Evolutionary conservation across 1,284 basidiomycete genomes (phyloP).

Genomic region (Chalciporus sp.): DNA sequence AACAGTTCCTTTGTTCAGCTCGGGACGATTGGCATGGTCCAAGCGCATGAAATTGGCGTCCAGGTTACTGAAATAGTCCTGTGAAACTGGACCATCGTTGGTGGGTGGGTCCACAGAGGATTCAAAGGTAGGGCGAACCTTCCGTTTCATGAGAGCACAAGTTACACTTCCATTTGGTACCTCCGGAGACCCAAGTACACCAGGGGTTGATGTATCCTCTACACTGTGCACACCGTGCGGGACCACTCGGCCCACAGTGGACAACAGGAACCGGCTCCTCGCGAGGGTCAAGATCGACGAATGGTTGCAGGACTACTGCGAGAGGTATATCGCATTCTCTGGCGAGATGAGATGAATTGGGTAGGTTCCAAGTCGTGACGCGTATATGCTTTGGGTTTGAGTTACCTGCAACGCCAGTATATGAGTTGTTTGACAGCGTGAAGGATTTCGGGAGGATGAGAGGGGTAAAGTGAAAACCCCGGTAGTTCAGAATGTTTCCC

Average conservation of each 20-base stretch:
- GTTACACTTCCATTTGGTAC: slow-evolving; percentile 92
- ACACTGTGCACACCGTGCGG: slow-evolving; percentile 86
- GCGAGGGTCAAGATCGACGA: slow-evolving; percentile 79
- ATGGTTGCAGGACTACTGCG: slow-evolving; percentile 87
- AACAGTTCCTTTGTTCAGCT: slow-evolving; percentile 89
- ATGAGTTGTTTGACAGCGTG: slow-evolving; percentile 11
- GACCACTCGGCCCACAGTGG: slow-evolving; percentile 67
- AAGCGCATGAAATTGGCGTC: slow-evolving; percentile 81
- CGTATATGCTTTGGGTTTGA: slow-evolving; percentile 85
- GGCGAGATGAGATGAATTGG: slow-evolving; percentile 80
- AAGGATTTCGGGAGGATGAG: background rate
- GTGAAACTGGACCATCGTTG: slow-evolving; percentile 53
- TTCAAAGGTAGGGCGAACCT: slow-evolving; percentile 52
- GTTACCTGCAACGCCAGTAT: slow-evolving; percentile 49
- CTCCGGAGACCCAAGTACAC: slow-evolving; percentile 87
- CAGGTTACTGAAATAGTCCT: slow-evolving; percentile 87
- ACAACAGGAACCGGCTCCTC: slow-evolving; percentile 86
- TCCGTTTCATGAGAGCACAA: slow-evolving; percentile 82
- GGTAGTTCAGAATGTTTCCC: background rate
- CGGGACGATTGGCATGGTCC: slow-evolving; percentile 84
- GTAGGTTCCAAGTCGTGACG: slow-evolving; percentile 88
- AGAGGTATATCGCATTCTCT: slow-evolving; percentile 85
- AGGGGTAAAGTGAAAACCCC: background rate
- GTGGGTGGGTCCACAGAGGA: background rate
- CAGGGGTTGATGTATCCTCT: slow-evolving; percentile 95